Evolutionary conservation across 345 rosid species (phyloP), one percentile per base, ranked within the genome.

Genomic region (Cardiospermum halicacabum): DNA sequence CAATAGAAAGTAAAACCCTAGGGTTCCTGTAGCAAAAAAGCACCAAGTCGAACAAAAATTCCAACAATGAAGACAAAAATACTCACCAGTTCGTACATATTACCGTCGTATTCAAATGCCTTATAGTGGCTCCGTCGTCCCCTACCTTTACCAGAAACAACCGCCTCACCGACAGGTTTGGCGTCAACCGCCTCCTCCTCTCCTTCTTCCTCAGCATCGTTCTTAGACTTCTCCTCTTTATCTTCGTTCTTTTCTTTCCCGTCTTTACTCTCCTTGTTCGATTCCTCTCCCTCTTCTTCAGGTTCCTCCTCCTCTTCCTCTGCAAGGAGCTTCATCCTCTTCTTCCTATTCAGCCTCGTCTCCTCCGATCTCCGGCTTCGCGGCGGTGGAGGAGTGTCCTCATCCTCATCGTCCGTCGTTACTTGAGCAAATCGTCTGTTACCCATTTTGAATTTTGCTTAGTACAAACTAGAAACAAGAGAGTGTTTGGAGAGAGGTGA

Each of bases 391-490:
- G 55, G 73, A 7, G 32, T 72, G 15, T 84, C 89, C 24, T 86
- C 98, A 43, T 90, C 98, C 2, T 90, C 98, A 66, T 90, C 97
- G 82, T 92, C 84, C 5, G 78, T 81, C 55, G 85, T 67, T 16
- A 93, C 81, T 79, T 82, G 89, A 28, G 96, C 84, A 53, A 84
- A 87, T 68, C 97, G 78, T 56, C 92, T 74, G 69, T 80, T 85
- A 31, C 82, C 72, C 89, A 88, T 89, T 50, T 54, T 28, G 1
- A 19, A 2, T n/a, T n/a, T 24, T 25, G 4, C 26, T 47, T 47
- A 11, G 51, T 16, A 47, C 22, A 47, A 1, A 47, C 51, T 47
- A 9, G 30, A 56, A 37, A 58, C 10, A 19, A 18, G 22, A 57
- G 48, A 19, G 16, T 18, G 47, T 18, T 28, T n/a, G n/a, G n/a